Evolutionary conservation across 169 alveolate species (phyloP).

Genomic region (Plasmodium ovale): DNA sequence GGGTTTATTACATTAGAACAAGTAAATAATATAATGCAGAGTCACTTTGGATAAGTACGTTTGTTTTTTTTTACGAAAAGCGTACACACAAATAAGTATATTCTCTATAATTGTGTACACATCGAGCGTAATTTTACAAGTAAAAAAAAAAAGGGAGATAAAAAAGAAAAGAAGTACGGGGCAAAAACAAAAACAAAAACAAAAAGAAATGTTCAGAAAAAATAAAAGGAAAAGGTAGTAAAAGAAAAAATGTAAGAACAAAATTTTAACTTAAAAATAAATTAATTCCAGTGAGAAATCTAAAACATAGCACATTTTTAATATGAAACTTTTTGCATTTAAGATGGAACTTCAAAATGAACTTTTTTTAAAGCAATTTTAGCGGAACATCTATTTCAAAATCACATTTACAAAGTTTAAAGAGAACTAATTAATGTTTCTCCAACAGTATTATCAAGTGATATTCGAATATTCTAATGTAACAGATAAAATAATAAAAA

Average conservation of each 20-base stretch:
- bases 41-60: too few species aligned
- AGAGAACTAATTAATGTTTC: background rate
- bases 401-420: background rate
- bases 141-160: too few species aligned
- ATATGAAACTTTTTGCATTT: background rate
- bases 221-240: background rate
- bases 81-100: background rate
- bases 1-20: too few species aligned
- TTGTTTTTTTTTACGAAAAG: background rate
- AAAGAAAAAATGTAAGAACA: background rate
- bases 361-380: background rate
- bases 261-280: background rate
- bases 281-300: background rate
- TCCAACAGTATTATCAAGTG: background rate
- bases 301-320: background rate
- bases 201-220: too few species aligned
- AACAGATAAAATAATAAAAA: background rate
- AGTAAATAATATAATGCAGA: too few species aligned
- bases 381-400: background rate
- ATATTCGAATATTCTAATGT: slow-evolving; percentile 10
- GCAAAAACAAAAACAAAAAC: too few species aligned
- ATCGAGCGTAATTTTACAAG: background rate
- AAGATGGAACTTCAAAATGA: background rate
- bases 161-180: too few species aligned
- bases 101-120: background rate